Base-by-base conservation (phyloP, 371 early-diverging fungal genomes). In the Mucor velutinosus region DNA sequence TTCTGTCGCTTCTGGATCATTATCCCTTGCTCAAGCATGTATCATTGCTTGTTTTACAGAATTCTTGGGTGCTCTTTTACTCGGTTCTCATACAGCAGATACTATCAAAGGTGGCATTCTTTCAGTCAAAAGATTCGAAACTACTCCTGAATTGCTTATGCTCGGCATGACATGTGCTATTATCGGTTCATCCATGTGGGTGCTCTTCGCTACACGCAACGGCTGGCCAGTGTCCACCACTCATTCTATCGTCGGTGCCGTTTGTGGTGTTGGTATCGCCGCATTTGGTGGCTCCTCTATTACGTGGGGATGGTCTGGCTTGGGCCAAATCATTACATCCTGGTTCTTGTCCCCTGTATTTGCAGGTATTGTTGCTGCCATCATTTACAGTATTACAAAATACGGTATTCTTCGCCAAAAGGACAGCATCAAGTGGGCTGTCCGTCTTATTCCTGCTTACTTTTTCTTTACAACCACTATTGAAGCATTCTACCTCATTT, bases 1-100 rank as follows among this genome's bases (percentile, higher is more conserved):
- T n/a, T 92, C 95, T 19, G 93, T 95, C 60, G 90, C 90, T 23
- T 93, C 95, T 6, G 90, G 93, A 21, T 90, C 95, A 27, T 70
- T 95, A 58, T 88, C 89, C 5, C 76, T 94, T 33, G 69, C 67
- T n/a, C 92, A 93, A 74, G 95, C 95, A 11, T 84, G 86, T 70
- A 70, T 81, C 29, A 88, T 95, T 67, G 95, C 95, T 63, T 75
- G 90, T 66, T 92, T 95, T 62, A 92, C 95, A 23, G 95, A 94
- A 78, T 92, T 94, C 64, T 74, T 89, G 15, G 95, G 95, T 63
- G 95, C 95, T 1, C 69, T 93, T 49, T 83, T 93, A 25, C 82
- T 95, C 21, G 95, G 95, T 62, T 77, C 89, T 15, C 71, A 76
- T 17, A 91, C 90, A 5, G 76, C 93, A 10, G 92, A 90, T 35